Base-by-base conservation (phyloP, 192 early-diverging fungal species). In the Coemansia sp. region DNA sequence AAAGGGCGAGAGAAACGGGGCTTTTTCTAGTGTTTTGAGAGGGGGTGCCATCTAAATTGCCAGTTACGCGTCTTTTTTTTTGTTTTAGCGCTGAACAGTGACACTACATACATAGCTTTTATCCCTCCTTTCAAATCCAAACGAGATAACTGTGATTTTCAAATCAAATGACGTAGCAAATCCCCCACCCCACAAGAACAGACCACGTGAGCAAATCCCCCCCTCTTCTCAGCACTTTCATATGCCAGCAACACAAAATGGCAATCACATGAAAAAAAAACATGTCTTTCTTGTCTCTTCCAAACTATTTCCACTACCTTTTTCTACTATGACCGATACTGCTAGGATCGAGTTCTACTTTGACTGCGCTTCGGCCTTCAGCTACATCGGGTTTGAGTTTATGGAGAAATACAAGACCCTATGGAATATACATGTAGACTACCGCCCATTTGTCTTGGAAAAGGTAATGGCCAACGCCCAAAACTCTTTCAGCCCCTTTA, bases 351-450 rank as follows among this genome's bases (percentile, higher is more conserved):
- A 73, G 35, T 79, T 73, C 26, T 79, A 79, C 61, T 79, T 79
- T 70, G 77, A 79, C 61, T 63, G 40, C 20, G 67, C 61, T 18
- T 79, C 77, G 38, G 28, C 65, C 16, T 79, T 70, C 65, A 79
- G 76, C 63, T 79, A 79, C 64, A 69, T 79, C 6, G 76, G 76
- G 10, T 79, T 79, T 31, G 76, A 79, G 71, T 79, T 79, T 64
- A 79, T 79, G 76, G 76, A 79, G 48, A 67, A 53, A 36, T 79
- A 79, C 65, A 55, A 51, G 18, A 16, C 46, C 43, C 64, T 79
- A 10, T 79, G 76, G 76, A 57, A 69, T 55, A 63, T 79, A 34
- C 23, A 69, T 2, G 71, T 79, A 1, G 76, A 79, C 53, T 79
- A 79, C 64, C 67, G 76, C 2, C 76, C 76, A 14, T 73, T 79